phyloP scores from a whole-genome alignment of 2,329 filamentous ascomycete species.

The Ophioceras dolichostomum region DNA sequence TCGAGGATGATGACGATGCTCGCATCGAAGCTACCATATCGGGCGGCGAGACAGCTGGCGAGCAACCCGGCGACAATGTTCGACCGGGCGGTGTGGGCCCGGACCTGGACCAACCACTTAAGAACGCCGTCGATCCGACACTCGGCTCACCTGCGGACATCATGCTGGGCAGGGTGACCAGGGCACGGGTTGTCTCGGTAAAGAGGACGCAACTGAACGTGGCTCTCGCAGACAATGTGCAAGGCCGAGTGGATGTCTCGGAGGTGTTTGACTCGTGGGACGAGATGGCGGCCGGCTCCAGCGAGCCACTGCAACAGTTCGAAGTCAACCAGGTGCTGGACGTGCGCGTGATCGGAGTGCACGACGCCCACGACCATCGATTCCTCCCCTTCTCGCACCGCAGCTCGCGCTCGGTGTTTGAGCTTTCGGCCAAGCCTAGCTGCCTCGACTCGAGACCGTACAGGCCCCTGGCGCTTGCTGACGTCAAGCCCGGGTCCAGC shows the following conservation, averaged over 20 bases:
- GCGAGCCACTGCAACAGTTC: constrained; percentile 67
- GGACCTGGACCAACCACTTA: constrained; percentile 8
- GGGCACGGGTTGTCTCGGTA: constrained; percentile 69
- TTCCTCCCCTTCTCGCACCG: constrained; percentile 89
- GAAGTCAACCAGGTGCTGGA: constrained; percentile 56
- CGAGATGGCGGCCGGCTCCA: constrained; percentile 63
- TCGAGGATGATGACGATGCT: not conserved
- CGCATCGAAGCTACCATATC: not conserved
- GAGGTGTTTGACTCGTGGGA: constrained; percentile 85
- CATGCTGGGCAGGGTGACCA: constrained; percentile 57
- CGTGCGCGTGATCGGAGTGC: constrained; percentile 72
- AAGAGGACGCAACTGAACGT: constrained; percentile 93
- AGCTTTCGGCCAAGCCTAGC: constrained; percentile 71
- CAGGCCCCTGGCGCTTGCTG: constrained; percentile 53
- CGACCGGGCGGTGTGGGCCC: too few relatives aligned
- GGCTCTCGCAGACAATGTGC: constrained; percentile 71
- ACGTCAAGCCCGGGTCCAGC: constrained; percentile 58
- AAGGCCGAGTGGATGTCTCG: constrained; percentile 87
- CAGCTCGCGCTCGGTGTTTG: constrained; percentile 68
- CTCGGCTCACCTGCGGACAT: constrained; percentile 61
- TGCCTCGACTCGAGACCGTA: constrained; percentile 36
- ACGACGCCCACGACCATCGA: constrained; percentile 80
- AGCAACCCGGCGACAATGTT: too few relatives aligned
- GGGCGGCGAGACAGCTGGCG: too few relatives aligned
- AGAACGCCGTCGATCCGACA: constrained; percentile 45